These are phyloP conservation scores for Phytophthora idaei DNA, from an alignment of 352 stramenopile genomes.

Conservation along the genomic window DNA sequence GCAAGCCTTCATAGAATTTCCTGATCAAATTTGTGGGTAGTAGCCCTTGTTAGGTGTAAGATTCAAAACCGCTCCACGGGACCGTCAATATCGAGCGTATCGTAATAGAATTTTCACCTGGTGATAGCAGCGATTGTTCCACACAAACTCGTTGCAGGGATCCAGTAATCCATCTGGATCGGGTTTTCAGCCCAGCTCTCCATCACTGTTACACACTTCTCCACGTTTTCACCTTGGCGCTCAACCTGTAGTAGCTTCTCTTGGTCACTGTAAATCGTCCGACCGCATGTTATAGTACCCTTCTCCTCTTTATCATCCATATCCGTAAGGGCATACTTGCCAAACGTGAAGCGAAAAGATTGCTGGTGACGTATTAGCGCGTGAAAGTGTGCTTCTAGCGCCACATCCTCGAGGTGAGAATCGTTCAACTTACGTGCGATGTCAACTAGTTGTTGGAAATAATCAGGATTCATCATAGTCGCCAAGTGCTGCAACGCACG, in stretches of 20 bases:
- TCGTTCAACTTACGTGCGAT: background rate
- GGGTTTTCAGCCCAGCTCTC: no score
- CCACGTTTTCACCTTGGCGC: no score
- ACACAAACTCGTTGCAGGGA: no score
- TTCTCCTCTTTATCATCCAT: background rate
- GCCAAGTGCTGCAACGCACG: background rate
- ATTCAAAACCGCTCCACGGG: background rate
- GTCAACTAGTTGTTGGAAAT: background rate
- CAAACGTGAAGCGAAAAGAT: background rate
- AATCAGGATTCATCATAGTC: background rate
- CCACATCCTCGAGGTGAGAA: background rate
- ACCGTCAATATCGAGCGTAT: background rate
- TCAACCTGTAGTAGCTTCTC: background rate
- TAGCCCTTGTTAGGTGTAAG: background rate
- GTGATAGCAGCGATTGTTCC: background rate
- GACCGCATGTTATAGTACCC: background rate
- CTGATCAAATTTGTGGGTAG: conserved; percentile 13
- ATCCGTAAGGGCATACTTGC: background rate
- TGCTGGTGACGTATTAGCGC: background rate
- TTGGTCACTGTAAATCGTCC: background rate
- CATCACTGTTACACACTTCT: background rate
- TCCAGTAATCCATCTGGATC: no score
- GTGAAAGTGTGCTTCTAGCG: background rate
- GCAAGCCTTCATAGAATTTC: conserved; percentile 23
- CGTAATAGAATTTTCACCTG: background rate